Percentiles rank a stretch among this genome's conserved stretches.
These are phyloP conservation scores for Picea sitchensis DNA, from an alignment of 75 land plant species.

Conservation along the genomic window DNA sequence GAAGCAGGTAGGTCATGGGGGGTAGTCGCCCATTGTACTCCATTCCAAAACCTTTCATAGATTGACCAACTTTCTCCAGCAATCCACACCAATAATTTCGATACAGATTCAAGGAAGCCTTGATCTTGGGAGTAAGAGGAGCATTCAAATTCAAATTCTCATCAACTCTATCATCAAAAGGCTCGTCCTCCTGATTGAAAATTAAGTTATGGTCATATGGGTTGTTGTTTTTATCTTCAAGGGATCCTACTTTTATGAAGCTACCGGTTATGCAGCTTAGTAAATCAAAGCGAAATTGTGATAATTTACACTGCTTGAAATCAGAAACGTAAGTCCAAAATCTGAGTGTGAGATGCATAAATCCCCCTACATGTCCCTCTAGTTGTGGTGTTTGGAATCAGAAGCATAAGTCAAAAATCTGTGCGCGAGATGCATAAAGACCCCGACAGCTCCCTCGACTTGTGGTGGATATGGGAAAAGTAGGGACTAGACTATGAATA, in stretches of 20 bases:
- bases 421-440: too few relatives aligned
- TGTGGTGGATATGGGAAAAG: too few relatives aligned
- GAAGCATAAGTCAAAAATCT: too few relatives aligned
- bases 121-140: constrained; percentile 35
- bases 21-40: constrained; percentile 69
- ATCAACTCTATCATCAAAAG: neutral
- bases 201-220: neutral
- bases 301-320: constrained; percentile 46
- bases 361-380: constrained; percentile 13
- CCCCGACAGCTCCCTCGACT: too few relatives aligned
- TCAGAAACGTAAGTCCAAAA: constrained; percentile 63
- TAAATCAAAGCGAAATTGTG: constrained; percentile 48
- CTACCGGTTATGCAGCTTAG: constrained; percentile 41
- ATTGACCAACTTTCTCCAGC: constrained; percentile 82
- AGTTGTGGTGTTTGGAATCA: neutral
- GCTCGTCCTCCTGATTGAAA: neutral
- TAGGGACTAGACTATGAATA: too few relatives aligned
- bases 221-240: constrained; percentile 9
- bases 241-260: constrained; percentile 41
- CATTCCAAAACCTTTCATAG: constrained; percentile 90
- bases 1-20: constrained; percentile 65
- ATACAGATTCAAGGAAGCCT: constrained; percentile 59
- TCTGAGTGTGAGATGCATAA: constrained; percentile 53
- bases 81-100: constrained; percentile 64
- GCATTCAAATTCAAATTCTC: constrained; percentile 6